Percentiles rank a stretch among this genome's conserved stretches.
Conservation (phyloP, 108 stramenopile species). For the Fistulifera pelliculosa region DNA sequence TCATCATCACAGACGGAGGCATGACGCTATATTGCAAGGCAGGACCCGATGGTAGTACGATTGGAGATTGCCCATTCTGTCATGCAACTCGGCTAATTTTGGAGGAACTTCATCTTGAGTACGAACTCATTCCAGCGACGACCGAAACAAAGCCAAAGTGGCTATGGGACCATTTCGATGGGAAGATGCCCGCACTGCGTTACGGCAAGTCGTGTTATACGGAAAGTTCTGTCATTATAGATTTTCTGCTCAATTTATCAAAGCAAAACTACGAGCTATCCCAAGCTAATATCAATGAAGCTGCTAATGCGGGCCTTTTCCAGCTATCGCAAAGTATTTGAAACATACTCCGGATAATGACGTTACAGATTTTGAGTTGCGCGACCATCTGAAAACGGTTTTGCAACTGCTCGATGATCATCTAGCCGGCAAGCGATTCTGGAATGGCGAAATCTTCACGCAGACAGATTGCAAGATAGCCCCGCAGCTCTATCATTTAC, state of each 20-base stretch:
- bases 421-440: conserved; percentile 8
- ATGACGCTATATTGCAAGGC: conserved; percentile 81
- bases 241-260: conserved; percentile 71
- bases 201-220: conserved; percentile 74
- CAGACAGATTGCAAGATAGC: conserved; percentile 63
- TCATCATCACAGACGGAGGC: conserved; percentile 44
- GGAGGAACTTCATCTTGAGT: conserved; percentile 66
- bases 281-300: background rate
- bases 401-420: conserved; percentile 44
- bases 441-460: conserved; percentile 39
- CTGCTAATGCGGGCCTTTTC: conserved; percentile 66
- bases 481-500: conserved; percentile 73
- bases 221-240: conserved; percentile 66
- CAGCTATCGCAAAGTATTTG: conserved; percentile 64
- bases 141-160: conserved; percentile 66
- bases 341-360: conserved; percentile 61
- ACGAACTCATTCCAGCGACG: conserved; percentile 49
- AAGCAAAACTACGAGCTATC: background rate
- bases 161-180: conserved; percentile 69
- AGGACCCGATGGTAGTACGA: conserved; percentile 38
- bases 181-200: conserved; percentile 72
- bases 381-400: conserved; percentile 24
- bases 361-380: conserved; percentile 26
- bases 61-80: conserved; percentile 80
- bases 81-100: conserved; percentile 74